phyloP scores from a whole-genome alignment of 768 basidiomycete genomes.

The Clavaria fumosa region DNA sequence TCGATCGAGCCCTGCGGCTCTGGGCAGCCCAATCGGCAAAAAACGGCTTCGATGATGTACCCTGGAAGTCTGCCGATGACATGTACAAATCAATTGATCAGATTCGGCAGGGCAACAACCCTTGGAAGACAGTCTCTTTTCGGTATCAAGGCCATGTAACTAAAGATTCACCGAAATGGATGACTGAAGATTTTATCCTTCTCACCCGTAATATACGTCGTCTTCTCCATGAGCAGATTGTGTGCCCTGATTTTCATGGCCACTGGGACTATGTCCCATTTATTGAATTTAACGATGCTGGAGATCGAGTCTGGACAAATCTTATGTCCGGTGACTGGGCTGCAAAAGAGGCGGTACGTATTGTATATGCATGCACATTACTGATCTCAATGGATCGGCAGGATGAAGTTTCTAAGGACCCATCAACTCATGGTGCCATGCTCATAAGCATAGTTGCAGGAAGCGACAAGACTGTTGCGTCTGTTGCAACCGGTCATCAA shows the following conservation, averaged over 20 bases:
- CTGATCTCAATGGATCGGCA: constrained; percentile 8
- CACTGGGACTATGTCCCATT: constrained; percentile 14
- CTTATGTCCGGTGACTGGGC: constrained; percentile 25
- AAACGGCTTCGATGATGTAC: constrained; percentile 6
- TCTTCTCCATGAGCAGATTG: constrained; percentile 14
- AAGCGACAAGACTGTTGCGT: constrained; percentile 26
- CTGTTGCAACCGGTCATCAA: constrained; percentile 22
- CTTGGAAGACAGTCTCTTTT: constrained; percentile 14
- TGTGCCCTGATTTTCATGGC: constrained; percentile 12
- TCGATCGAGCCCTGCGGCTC: constrained; percentile 13
- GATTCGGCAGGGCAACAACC: constrained; percentile 12
- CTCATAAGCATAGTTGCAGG: constrained; percentile 20
- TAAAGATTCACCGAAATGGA: constrained; percentile 15
- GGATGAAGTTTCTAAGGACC: constrained; percentile 16
- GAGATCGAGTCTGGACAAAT: constrained; percentile 14
- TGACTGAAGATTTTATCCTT: constrained; percentile 14
- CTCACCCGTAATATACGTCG: constrained; percentile 11
- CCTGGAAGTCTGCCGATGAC: constrained; percentile 13
- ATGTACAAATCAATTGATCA: constrained; percentile 14
- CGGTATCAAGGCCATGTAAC: constrained; percentile 13
- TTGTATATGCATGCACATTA: neutral
- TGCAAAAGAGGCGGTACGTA: constrained; percentile 19
- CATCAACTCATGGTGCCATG: constrained; percentile 17
- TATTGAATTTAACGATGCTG: constrained; percentile 12
- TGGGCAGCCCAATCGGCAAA: constrained; percentile 14